Percentiles rank a stretch among this genome's conserved stretches.
These are phyloP conservation scores for Oryza brachyantha DNA, from an alignment of 176 grass and related monocot genomes.

Conservation along the genomic window DNA sequence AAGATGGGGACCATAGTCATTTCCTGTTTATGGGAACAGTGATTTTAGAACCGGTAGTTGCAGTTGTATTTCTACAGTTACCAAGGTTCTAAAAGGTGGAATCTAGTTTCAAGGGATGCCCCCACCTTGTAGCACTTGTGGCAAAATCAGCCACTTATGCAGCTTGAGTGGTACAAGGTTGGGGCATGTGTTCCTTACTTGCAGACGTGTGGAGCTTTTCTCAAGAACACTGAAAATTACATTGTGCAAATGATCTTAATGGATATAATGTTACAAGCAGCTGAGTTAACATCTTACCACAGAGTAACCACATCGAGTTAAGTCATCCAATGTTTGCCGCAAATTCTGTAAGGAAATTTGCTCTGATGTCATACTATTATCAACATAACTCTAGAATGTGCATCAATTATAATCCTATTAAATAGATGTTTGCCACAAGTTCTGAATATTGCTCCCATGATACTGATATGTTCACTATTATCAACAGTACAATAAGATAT, in stretches of 20 bases:
- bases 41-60: background rate
- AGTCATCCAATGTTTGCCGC: conserved; percentile 95
- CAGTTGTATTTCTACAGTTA: background rate
- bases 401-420: background rate
- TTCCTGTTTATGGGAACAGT: background rate
- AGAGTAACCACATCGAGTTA: conserved; percentile 92
- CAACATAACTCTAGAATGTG: background rate
- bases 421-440: conserved; percentile 52
- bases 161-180: background rate
- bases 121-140: background rate
- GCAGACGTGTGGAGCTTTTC: background rate
- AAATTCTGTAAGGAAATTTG: conserved; percentile 71
- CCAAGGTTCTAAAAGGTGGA: background rate
- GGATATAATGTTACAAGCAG: background rate
- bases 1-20: too few species aligned
- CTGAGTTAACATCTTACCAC: conserved; percentile 55
- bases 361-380: conserved; percentile 13
- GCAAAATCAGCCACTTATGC: background rate
- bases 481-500: conserved; percentile 10
- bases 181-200: background rate
- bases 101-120: background rate
- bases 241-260: background rate
- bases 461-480: too few species aligned
- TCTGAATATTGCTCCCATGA: conserved; percentile 26
- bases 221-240: background rate